These are phyloP conservation scores for Pseudocercospora eumusae DNA, from an alignment of 2,329 filamentous ascomycete species.

Conservation along the genomic window DNA sequence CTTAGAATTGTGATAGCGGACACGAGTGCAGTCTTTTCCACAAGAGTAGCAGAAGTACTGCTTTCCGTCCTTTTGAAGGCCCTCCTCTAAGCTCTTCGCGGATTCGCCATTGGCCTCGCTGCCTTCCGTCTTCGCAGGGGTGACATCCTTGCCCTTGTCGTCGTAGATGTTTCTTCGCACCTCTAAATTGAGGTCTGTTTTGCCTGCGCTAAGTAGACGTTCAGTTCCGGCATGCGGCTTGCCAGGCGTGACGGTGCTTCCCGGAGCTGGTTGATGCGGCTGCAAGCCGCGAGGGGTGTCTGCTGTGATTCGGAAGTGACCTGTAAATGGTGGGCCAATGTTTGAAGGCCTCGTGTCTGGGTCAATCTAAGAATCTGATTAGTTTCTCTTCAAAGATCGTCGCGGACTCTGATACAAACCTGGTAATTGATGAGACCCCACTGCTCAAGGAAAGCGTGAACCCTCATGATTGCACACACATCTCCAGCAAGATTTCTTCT, in stretches of 20 bases:
- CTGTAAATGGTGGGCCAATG: conserved; percentile 93
- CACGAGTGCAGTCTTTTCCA: conserved; percentile 80
- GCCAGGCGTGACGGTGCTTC: conserved; percentile 62
- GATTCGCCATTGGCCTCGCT: conserved; percentile 67
- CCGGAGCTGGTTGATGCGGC: conserved; percentile 87
- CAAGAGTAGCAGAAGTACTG: conserved; percentile 84
- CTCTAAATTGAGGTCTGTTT: conserved; percentile 85
- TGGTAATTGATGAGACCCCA: conserved; percentile 99
- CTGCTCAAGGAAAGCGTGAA: conserved; percentile 95
- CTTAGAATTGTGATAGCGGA: conserved; percentile 71
- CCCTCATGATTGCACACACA: conserved; percentile 98
- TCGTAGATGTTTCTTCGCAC: conserved; percentile 96
- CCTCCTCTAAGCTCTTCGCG: conserved; percentile 61
- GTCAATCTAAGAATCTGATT: conserved; percentile 68
- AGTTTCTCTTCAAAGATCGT: not conserved
- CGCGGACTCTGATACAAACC: conserved; percentile 51
- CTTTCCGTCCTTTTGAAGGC: conserved; percentile 64
- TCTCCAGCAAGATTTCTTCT: conserved; percentile 92
- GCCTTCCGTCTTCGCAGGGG: conserved; percentile 55
- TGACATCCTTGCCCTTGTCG: conserved; percentile 81
- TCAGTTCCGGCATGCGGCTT: conserved; percentile 70
- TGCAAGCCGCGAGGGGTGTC: conserved; percentile 94
- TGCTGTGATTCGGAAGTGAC: conserved; percentile 93
- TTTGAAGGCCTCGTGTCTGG: conserved; percentile 92
- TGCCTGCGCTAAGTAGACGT: conserved; percentile 65